Conservation (phyloP, 352 stramenopile species). For the Hyaloperonospora arabidopsidis region DNA sequence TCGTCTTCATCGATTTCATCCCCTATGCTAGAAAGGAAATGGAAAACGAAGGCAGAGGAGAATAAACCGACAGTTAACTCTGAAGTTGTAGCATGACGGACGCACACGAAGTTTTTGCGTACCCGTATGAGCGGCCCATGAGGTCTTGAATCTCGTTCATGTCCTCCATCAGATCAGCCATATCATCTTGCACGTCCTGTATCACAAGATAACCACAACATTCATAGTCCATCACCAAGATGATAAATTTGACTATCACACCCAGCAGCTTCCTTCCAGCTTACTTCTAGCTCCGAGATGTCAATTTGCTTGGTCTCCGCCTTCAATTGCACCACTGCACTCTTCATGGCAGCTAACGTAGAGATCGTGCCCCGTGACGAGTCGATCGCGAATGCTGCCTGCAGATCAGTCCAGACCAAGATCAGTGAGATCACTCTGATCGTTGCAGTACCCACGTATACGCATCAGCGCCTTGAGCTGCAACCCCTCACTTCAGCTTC, state of each 20-base stretch:
- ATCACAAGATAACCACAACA: constrained; percentile 3
- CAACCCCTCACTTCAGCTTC: background rate
- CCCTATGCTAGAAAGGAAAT: constrained; percentile 55
- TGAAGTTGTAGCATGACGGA: background rate
- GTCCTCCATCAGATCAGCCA: constrained; percentile 96
- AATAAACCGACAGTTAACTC: too few relatives aligned
- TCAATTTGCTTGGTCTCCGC: constrained; percentile 93
- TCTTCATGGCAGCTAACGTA: constrained; percentile 94
- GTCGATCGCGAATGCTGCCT: constrained; percentile 88
- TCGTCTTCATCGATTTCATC: constrained; percentile 93
- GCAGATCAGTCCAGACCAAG: too few relatives aligned
- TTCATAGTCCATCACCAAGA: background rate
- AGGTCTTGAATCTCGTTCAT: constrained; percentile 98
- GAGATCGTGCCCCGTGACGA: constrained; percentile 88
- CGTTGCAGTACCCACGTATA: background rate
- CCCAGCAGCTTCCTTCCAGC: constrained; percentile 3
- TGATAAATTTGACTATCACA: too few relatives aligned
- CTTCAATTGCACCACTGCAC: constrained; percentile 86
- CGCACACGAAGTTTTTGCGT: constrained; percentile 10
- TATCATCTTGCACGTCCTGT: constrained; percentile 92
- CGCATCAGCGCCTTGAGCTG: constrained; percentile 3
- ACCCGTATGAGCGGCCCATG: constrained; percentile 92
- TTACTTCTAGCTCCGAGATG: constrained; percentile 92
- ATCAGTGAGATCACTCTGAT: too few relatives aligned
- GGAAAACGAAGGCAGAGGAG: background rate